Base-by-base conservation (phyloP, 2,329 filamentous ascomycete genomes). In the Hypoxylon sp. region DNA sequence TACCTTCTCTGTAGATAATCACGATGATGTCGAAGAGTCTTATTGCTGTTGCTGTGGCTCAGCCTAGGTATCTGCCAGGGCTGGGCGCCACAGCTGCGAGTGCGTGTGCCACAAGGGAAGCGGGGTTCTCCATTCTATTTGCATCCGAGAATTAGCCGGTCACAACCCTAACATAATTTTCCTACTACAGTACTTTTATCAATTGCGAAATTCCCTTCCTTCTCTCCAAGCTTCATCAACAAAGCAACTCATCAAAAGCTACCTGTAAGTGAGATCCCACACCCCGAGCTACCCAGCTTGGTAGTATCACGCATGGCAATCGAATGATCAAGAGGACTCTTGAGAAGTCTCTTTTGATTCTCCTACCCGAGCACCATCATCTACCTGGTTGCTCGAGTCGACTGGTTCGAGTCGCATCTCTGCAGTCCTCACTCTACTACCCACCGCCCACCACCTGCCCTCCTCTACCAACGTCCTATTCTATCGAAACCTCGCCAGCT, bases 241-340 rank as follows among this genome's bases (percentile, higher is more conserved):
- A 62, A 64, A 67, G 64, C 62, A 69, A 61, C 69, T 71, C 69
- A 69, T 72, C 70, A 55, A 72, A 66, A 70, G 67, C 69, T 66
- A 67, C 58, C 42, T 63, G 69, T 72, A 69, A 69, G 69, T 71
- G 17, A 45, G 47, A 37, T 47, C 24, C 31, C 17, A 37, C 21
- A 29, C 21, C 43, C 40, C 31, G 31, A 15, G 13, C 18, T 21
- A 10, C 23, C 23, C 24, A 51, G 5, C 8, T 6, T 4, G 2
- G 31, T 35, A 35, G 2, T 6, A 4, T 27, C 3, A 2, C 23
- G 15, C 37, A 46, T 47, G 15, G 37, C 40, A 51, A 43, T 2
- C 2, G 24, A n/a, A 35, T n/a, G 18, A 40, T 11, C 11, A 26
- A 27, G 37, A 24, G 21, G 5, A 56, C 57, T 38, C 29, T 47